A percentile compares a stretch with the other conserved stretches of the same genome.
Conservation (phyloP, 202 grass and related monocot species). For the Eragrostis tef region DNA sequence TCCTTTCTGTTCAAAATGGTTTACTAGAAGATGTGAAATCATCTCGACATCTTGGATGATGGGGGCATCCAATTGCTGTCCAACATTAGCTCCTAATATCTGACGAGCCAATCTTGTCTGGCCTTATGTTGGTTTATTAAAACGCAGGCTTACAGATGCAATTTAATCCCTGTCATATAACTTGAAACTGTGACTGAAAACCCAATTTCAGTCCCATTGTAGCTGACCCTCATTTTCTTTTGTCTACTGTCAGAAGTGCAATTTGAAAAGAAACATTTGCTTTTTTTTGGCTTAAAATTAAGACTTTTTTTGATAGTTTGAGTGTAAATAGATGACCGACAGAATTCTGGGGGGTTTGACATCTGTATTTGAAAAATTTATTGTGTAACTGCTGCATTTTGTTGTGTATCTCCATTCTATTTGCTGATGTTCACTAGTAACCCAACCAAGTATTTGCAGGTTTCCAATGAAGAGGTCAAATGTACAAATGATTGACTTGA, state of each 20-base stretch:
- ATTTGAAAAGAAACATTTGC: background rate
- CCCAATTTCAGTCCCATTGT: background rate
- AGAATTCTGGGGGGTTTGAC: background rate
- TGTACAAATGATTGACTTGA: constrained; percentile 51
- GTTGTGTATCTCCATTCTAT: background rate
- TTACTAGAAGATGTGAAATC: background rate
- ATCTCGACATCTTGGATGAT: background rate
- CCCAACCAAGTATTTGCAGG: constrained; percentile 28
- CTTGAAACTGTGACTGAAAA: background rate
- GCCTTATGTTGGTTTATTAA: background rate
- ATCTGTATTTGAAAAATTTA: background rate
- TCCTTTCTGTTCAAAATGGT: background rate
- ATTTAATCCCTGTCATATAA: background rate
- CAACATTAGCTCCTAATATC: background rate
- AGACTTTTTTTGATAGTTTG: background rate
- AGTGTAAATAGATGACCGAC: background rate
- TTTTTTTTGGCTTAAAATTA: background rate
- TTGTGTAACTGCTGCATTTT: background rate
- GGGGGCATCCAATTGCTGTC: background rate
- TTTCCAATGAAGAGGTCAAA: constrained; percentile 41
- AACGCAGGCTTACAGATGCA: background rate
- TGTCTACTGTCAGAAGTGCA: background rate
- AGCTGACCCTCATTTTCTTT: background rate
- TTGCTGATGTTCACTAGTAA: background rate
- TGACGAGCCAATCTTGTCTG: constrained; percentile 1